phyloP scores from a whole-genome alignment of 495 filamentous ascomycete species.

The Amphirosellinia nigrospora region DNA sequence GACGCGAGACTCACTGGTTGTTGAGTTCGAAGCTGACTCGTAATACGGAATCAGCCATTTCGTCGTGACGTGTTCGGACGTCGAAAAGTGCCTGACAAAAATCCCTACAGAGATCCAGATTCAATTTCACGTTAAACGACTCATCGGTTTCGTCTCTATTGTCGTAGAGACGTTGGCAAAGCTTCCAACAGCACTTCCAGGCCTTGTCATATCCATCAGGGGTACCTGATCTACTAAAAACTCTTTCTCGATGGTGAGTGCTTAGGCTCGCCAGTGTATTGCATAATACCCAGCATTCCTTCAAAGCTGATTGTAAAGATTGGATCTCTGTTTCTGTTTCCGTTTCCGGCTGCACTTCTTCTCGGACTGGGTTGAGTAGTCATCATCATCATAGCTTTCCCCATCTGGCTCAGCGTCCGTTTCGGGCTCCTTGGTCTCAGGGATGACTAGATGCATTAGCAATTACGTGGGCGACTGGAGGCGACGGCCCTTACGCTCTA shows the following conservation, averaged over 20 bases:
- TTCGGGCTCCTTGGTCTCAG: conserved; percentile 51
- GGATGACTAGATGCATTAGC: conserved; percentile 51
- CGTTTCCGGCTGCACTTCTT: conserved; percentile 54
- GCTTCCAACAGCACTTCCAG: conserved; percentile 90
- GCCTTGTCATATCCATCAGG: conserved; percentile 80
- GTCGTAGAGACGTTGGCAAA: conserved; percentile 88
- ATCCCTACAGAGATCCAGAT: conserved; percentile 84
- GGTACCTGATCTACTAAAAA: conserved; percentile 71
- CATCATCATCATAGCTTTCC: conserved; percentile 45
- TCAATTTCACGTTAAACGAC: conserved; percentile 71
- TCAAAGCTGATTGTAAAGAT: conserved; percentile 75
- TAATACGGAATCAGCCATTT: conserved; percentile 80
- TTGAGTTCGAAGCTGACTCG: conserved; percentile 93
- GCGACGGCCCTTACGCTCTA: conserved; percentile 66
- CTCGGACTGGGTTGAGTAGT: conserved; percentile 49
- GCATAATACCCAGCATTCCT: conserved; percentile 93
- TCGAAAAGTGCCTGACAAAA: conserved; percentile 93
- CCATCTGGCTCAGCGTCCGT: conserved; percentile 42
- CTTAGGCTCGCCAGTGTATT: conserved; percentile 88
- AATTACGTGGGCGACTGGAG: background rate
- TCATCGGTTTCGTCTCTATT: conserved; percentile 74
- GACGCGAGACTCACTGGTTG: conserved; percentile 65
- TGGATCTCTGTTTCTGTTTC: conserved; percentile 58
- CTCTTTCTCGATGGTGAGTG: conserved; percentile 79
- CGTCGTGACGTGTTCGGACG: conserved; percentile 74